Base-by-base conservation (phyloP, 2,329 filamentous ascomycete species). In the Colletotrichum kahawae region DNA sequence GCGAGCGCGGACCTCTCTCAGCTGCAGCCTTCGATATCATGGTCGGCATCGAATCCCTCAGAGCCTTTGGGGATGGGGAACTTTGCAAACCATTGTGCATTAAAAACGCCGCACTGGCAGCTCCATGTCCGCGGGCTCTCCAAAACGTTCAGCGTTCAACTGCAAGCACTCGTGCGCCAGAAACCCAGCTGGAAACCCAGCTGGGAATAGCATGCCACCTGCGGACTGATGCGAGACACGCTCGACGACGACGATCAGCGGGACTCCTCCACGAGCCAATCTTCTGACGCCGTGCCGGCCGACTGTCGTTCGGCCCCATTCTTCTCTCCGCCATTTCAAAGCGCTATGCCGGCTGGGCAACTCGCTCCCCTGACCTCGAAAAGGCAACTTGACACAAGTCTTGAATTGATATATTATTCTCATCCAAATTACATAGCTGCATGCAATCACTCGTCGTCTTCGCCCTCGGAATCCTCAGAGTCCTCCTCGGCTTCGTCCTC, bases 401-500 rank as follows among this genome's bases (percentile, higher is more conserved):
- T 34, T 36, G 56, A 60, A 21, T 10, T 60, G 68, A 54, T 67
- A 62, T 71, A 62, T 71, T 65, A 43, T 74, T 66, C 56, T 71
- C 31, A 29, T 66, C 51, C 27, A 27, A 31, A 48, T 65, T 24
- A 33, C 31, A 60, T 33, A 62, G n/a, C 34, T 3, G 9, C 18
- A 18, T 12, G 31, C 5, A 7, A 54, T 18, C 82, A 82, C 13
- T 84, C 82, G 5, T 83, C 83, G 1, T 85, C 83, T n/a, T 85
- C 84, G 5, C 82, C 83, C 1, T 85, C 83, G 34, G 68, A 73
- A 16, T 78, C 81, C 59, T 84, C 82, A 0, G 85, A 86, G 13
- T 85, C 87, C 36, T 84, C 84, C 18, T 84, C 88, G 56, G 84
- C 84, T 77, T 89, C 87, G 62, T 87, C 86, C 71, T 91, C 91